phyloP scores from a whole-genome alignment of 1,284 basidiomycete genomes.

The Coniophora puteana region DNA sequence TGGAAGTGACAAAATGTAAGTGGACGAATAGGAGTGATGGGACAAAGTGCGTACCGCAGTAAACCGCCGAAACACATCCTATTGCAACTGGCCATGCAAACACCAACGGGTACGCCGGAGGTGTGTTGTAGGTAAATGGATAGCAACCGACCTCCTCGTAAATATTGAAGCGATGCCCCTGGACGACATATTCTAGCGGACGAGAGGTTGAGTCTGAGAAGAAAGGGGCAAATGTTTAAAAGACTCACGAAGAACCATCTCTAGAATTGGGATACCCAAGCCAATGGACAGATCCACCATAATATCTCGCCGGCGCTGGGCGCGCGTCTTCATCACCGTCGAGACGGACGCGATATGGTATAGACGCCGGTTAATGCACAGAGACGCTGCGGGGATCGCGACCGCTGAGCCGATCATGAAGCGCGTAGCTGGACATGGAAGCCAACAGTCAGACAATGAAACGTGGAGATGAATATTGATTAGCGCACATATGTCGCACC shows the following conservation, averaged over 20 bases:
- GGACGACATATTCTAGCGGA: conserved; percentile 23
- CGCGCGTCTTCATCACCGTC: neutral
- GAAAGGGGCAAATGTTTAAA: neutral
- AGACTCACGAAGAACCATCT: conserved; percentile 33
- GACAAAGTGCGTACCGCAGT: conserved; percentile 16
- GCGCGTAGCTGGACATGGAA: conserved; percentile 42
- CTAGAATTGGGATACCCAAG: conserved; percentile 33
- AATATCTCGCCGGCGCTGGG: conserved; percentile 28
- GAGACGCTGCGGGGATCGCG: conserved; percentile 44
- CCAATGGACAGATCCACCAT: conserved; percentile 35
- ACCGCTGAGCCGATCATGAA: conserved; percentile 32
- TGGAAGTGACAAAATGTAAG: too few species aligned
- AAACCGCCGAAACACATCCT: conserved; percentile 23
- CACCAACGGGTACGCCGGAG: conserved; percentile 27
- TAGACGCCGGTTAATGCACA: conserved; percentile 46
- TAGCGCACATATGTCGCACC: conserved; percentile 75
- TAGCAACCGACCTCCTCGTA: conserved; percentile 42
- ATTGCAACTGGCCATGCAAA: conserved; percentile 23
- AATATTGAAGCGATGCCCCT: conserved; percentile 46
- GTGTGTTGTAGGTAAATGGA: conserved; percentile 36
- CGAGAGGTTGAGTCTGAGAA: neutral
- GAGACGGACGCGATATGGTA: conserved; percentile 39
- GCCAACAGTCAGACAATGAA: conserved; percentile 34
- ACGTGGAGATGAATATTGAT: conserved; percentile 23
- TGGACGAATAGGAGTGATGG: too few species aligned